These are phyloP conservation scores for Abrus pulchellus DNA, from an alignment of 306 rosid species.

Conservation along the genomic window DNA sequence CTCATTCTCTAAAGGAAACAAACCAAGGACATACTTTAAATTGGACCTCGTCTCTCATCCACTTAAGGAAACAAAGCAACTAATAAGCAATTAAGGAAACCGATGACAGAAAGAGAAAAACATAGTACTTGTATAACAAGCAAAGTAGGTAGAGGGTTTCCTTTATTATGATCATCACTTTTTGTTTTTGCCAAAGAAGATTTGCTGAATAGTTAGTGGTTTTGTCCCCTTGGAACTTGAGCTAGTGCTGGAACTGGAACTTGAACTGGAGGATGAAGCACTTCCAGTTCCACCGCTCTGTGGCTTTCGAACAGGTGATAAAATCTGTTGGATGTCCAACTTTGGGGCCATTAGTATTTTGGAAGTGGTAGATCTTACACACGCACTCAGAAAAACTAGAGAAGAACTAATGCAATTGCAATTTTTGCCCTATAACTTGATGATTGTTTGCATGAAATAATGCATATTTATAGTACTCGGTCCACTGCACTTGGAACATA, in stretches of 20 bases:
- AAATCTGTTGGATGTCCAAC: slow-evolving; percentile 4
- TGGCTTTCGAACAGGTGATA: neutral
- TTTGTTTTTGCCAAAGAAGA: neutral
- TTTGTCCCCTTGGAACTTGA: neutral
- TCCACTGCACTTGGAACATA: neutral
- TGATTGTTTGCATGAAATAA: neutral
- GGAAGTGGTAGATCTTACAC: neutral
- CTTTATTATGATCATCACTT: neutral
- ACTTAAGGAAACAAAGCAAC: slow-evolving; percentile 6
- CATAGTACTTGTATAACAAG: neutral
- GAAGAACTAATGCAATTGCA: neutral
- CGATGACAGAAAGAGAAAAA: neutral
- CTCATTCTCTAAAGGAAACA: too few relatives aligned
- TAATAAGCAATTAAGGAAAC: neutral
- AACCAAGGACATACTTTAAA: too few relatives aligned
- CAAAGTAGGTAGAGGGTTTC: neutral
- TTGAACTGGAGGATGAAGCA: slow-evolving; percentile 7
- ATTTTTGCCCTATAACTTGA: neutral
- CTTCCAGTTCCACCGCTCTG: neutral
- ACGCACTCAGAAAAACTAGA: neutral
- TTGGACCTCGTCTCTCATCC: neutral
- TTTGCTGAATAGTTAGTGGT: slow-evolving; percentile 15
- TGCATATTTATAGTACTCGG: neutral
- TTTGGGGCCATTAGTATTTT: slow-evolving; percentile 15
- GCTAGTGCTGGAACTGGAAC: neutral